phyloP scores from a whole-genome alignment of 2,329 filamentous ascomycete species.

The Xylariaceae sp. region DNA sequence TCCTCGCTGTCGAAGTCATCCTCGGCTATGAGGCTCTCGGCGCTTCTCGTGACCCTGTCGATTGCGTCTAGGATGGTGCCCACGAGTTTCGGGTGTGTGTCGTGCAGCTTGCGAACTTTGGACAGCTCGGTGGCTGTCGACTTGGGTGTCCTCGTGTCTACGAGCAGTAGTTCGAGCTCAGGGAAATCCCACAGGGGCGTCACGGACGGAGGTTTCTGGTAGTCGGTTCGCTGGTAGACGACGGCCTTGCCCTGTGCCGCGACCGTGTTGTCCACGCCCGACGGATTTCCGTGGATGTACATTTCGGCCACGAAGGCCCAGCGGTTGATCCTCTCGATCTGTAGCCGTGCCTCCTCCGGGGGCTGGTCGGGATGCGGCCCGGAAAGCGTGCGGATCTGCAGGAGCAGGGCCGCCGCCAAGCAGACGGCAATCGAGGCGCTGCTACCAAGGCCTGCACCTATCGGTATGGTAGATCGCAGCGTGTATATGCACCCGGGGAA shows the following conservation, averaged over 20 bases:
- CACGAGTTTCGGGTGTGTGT: slow-evolving; percentile 67
- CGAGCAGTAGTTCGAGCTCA: slow-evolving; percentile 79
- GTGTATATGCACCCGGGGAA: slow-evolving; percentile 83
- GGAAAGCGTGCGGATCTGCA: slow-evolving; percentile 81
- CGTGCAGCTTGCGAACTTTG: slow-evolving; percentile 70
- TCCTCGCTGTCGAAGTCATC: slow-evolving; percentile 61
- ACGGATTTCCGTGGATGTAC: slow-evolving; percentile 95
- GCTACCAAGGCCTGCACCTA: slow-evolving; percentile 83
- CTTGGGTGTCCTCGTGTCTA: slow-evolving; percentile 82
- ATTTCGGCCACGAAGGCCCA: slow-evolving; percentile 98
- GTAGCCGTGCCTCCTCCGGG: slow-evolving; percentile 73
- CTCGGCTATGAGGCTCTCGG: slow-evolving; percentile 46
- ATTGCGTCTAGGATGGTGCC: slow-evolving; percentile 79
- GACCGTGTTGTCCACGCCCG: slow-evolving; percentile 95
- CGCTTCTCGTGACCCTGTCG: slow-evolving; percentile 58
- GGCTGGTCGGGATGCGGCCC: slow-evolving; percentile 91
- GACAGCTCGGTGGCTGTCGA: slow-evolving; percentile 79
- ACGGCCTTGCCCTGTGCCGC: slow-evolving; percentile 90
- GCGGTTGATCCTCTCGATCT: slow-evolving; percentile 90
- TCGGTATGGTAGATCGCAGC: slow-evolving; percentile 86
- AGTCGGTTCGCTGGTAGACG: slow-evolving; percentile 75
- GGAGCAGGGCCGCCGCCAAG: slow-evolving; percentile 70
- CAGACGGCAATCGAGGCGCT: slow-evolving; percentile 94
- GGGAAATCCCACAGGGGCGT: slow-evolving; percentile 79
- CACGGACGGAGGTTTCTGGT: slow-evolving; percentile 68